Evolutionary conservation across 768 basidiomycete species (phyloP), one percentile per base, ranked within the genome.

Genomic region (Panellus pusillus): DNA sequence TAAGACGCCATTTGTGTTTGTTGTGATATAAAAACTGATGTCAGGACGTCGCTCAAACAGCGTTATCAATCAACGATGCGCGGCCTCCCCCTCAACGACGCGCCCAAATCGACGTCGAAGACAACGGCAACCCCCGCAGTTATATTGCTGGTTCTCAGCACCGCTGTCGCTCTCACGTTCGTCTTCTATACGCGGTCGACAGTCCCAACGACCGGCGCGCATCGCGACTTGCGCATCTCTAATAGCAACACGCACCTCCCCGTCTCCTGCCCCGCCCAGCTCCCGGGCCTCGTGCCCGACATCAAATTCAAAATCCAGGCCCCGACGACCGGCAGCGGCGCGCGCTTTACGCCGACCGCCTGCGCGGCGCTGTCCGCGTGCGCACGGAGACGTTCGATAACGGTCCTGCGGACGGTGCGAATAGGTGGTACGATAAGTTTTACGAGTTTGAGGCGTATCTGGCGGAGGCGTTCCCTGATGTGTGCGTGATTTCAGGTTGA

Each of bases 361-460:
- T 70, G 8, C 54, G 57, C 9, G 68, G 64, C 6, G 68, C 66
- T 4, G 62, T 70, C 15, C 52, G 54, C n/a, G 51, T 70, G 3
- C 66, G 24, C 12, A 81, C 80, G 12, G 77, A 78, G 57, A 74
- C 73, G 1, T 79, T 70, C 59, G 79, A 81, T 54, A 57, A 66
- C 28, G 74, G 74, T 72, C 68, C 60, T 0, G 69, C 69, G 1
- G 66, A 78, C 12, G 79, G 76, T 15, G 64, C 64, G 3, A 81
- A 82, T 53, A 2, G 0, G 40, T 55, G 74, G 76, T 38, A 75
- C 68, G 75, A 64, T 70, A 44, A 66, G 49, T 77, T 77, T n/a
- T 58, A 55, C 6, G 51, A 44, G 24, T 69, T 76, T 35, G 74
- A 74, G 17, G 65, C 62, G 13, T 76, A 78, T 62, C 63, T 81